phyloP scores from a whole-genome alignment of 2,329 filamentous ascomycete genomes.

The Ophiobolus disseminans region DNA sequence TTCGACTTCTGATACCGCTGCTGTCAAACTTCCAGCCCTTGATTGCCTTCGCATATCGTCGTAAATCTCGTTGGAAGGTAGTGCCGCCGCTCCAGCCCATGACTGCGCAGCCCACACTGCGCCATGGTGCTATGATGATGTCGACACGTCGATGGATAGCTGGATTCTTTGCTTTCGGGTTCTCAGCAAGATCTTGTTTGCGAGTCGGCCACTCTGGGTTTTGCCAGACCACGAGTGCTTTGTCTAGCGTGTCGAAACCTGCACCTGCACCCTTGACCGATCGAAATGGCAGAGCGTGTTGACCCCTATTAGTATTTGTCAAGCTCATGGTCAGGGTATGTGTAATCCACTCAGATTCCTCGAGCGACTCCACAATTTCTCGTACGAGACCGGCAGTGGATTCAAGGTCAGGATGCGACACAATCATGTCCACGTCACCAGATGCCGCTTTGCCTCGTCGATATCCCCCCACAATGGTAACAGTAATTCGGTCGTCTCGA shows the following conservation, averaged over 20 bases:
- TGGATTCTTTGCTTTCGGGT: slow-evolving; percentile 63
- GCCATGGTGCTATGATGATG: slow-evolving; percentile 90
- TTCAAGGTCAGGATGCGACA: slow-evolving; percentile 77
- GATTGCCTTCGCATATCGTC: slow-evolving; percentile 77
- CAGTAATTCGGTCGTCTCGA: slow-evolving; percentile 61
- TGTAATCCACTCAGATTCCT: slow-evolving; percentile 74
- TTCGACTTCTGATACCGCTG: slow-evolving; percentile 76
- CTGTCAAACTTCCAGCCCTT: slow-evolving; percentile 87
- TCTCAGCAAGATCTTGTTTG: slow-evolving; percentile 41
- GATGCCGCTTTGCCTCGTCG: slow-evolving; percentile 75
- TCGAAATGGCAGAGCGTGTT: slow-evolving; percentile 66
- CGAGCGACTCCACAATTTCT: slow-evolving; percentile 74
- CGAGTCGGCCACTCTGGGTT: slow-evolving; percentile 60
- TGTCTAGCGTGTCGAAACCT: slow-evolving; percentile 89
- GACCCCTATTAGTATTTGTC: slow-evolving; percentile 74
- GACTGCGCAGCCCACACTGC: slow-evolving; percentile 85
- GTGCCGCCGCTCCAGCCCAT: slow-evolving; percentile 88
- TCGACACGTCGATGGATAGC: slow-evolving; percentile 86
- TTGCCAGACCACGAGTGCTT: slow-evolving; percentile 93
- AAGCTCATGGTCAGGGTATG: slow-evolving; percentile 78
- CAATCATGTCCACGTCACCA: slow-evolving; percentile 85
- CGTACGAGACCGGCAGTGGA: slow-evolving; percentile 74
- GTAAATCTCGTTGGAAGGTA: slow-evolving; percentile 86
- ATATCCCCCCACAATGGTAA: slow-evolving; percentile 79
- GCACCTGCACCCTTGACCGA: slow-evolving; percentile 51